Base-by-base conservation (phyloP, 331 rosid species). In the Malus hybrid region DNA sequence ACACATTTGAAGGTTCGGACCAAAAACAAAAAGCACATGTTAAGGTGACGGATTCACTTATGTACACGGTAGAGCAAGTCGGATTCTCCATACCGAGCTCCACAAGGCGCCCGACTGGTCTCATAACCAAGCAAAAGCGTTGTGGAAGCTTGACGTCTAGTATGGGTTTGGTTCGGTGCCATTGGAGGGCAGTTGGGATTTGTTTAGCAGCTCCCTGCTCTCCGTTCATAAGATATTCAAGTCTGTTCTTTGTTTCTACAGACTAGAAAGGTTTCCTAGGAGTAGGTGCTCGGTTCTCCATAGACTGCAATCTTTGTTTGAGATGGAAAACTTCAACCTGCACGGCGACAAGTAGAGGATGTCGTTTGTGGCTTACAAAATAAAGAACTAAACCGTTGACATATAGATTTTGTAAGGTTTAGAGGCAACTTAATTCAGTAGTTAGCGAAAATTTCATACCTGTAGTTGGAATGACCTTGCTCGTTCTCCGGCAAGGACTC, bases 311-410 rank as follows among this genome's bases (percentile, higher is more conserved):
- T 74, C 97, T 87, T 85, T 93, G 98, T 75, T 93, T 90, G 68
- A 93, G 94, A 87, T 91, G 98, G 76, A 91, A 91, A 46, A 91
- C 96, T 78, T 93, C 98, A 10, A 90, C 96, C 97, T 93, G 86
- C 69, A 74, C 31, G 56, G 61, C 69, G 69, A 80, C 72, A 65
- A 33, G 61, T 50, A 10, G 70, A 11, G 18, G 18, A 65, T 5
- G 10, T 14, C 5, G 31, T 10, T n/a, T 3, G 70, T 19, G 28
- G 50, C 50, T 34, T 0, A 16, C 46, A 16, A 65, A 64, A 65
- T 65, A 31, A 31, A 65, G 34, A 62, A 28, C 20, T 28, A 20
- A 57, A 57, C 63, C 63, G 20, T n/a, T 20, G 15, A 20, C 20
- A 10, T 2, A 6, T 20, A 24, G 63, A 57, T 57, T 57, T 20